Base-by-base conservation (phyloP, 345 rosid species). In the Pseudoturritis turrita region DNA sequence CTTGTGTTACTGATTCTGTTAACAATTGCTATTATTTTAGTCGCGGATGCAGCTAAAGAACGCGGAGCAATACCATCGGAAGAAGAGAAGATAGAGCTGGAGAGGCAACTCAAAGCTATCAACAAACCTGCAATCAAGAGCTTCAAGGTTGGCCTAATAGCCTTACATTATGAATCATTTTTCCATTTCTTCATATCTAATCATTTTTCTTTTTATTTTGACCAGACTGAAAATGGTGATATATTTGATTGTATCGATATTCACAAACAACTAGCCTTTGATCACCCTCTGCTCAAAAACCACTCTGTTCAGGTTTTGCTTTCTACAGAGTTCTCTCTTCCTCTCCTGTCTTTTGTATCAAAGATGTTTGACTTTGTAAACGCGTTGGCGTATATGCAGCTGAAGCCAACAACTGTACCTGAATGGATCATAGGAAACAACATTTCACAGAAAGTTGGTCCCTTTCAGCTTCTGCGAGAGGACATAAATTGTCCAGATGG, bases 171-270 rank as follows among this genome's bases (percentile, higher is more conserved):
- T 37, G 13, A 5, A n/a, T 45, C n/a, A n/a, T n/a, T n/a, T n/a
- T n/a, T n/a, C n/a, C n/a, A n/a, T n/a, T n/a, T n/a, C n/a, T n/a
- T n/a, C n/a, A n/a, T n/a, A n/a, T n/a, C n/a, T n/a, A n/a, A 13
- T 8, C 17, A 0, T n/a, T 15, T 37, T 37, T 4, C 10, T 17
- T 53, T 40, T 41, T 15, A 3, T 71, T 35, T 33, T 29, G 37
- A 60, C 37, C 61, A 79, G 82, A 78, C 74, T 33, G 62, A 78
- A 13, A 17, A 78, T 3, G 81, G 73, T 12, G 78, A 74, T 4
- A 80, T 80, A 49, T 70, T 52, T 2, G 78, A 80, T 52, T 82
- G 83, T 25, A 43, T 80, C 26, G 77, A 83, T 15, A 77, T 72
- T n/a, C 50, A 73, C 25, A 77, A 73, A 17, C 83, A 80, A 64